phyloP scores from a whole-genome alignment of 139 green algal genomes.

The Choricystis sp. region DNA sequence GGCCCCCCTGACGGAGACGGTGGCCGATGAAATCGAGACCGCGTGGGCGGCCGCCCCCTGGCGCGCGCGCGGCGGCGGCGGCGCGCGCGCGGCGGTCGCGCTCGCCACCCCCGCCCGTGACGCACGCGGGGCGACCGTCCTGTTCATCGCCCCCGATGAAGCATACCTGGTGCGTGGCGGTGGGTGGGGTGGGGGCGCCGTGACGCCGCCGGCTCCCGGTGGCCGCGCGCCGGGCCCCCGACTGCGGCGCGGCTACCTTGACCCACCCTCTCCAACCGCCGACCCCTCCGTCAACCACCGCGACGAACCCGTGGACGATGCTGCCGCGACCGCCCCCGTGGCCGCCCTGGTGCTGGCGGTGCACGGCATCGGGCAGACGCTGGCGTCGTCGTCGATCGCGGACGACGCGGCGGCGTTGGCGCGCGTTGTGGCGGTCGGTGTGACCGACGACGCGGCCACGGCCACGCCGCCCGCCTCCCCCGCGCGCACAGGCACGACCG shows the following conservation, averaged over 20 bases:
- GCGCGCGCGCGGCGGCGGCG: neutral
- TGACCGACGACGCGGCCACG: constrained; percentile 1
- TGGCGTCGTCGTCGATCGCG: constrained; percentile 38
- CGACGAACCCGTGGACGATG: constrained; percentile 24
- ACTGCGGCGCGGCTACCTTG: constrained; percentile 29
- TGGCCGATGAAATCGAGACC: constrained; percentile 40
- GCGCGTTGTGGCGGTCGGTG: neutral
- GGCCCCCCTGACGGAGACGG: constrained; percentile 13
- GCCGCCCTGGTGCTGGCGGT: constrained; percentile 47
- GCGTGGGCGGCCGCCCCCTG: constrained; percentile 17
- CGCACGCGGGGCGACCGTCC: constrained; percentile 16
- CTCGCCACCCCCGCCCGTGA: constrained; percentile 11
- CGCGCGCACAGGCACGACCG: no score
- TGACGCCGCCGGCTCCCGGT: constrained; percentile 7
- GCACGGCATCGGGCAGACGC: constrained; percentile 57
- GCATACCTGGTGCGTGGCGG: constrained; percentile 22
- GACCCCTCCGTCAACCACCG: constrained; percentile 8
- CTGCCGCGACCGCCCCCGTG: constrained; percentile 3
- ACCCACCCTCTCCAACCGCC: neutral
- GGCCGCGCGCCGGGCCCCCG: constrained; percentile 9
- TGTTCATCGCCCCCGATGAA: constrained; percentile 17
- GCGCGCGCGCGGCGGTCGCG: constrained; percentile 19
- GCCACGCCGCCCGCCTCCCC: no score
- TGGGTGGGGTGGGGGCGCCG: constrained; percentile 15
- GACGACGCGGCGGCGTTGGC: constrained; percentile 18